Evolutionary conservation across 345 rosid genomes (phyloP), one percentile per base, ranked within the genome.

Genomic region (Populus ilicifolia): DNA sequence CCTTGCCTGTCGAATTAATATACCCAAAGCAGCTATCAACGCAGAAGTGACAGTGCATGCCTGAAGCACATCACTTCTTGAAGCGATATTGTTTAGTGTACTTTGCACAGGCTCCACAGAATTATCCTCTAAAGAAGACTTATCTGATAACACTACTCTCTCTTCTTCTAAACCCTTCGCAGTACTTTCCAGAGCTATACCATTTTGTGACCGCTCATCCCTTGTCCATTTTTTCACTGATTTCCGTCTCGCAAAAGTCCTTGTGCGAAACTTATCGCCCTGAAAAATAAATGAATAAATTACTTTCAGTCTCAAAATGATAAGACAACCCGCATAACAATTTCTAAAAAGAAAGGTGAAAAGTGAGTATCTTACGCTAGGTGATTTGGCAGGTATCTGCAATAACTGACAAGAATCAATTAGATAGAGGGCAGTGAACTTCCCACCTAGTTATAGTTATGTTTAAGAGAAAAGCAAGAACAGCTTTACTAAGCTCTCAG

Each of bases 11-110:
- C 99, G 85, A 83, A 92, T 82, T 71, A 89, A 75, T 33, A 88
- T 29, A 73, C 93, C 96, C 62, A 91, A 74, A 77, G 89, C 93
- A 81, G 93, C 86, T 71, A 96, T 83, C 21, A 86, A 80, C 46
- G 94, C 96, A 25, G 96, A 93, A 69, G 98, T 92, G 77, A 88
- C 70, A 11, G 79, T 75, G 68, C 99, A 96, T 0, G 98, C 92
- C 79, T 84, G 89, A 84, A 96, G 94, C 77, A 93, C 98, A 79
- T 84, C 84, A 70, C 86, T 83, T 78, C 96, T 88, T 6, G 94
- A 84, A 83, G 94, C 86, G 20, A 80, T 56, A 27, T 70, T 75
- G 66, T 25, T 20, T n/a, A 64, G 46, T 3, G 85, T 78, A 68
- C 63, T 76, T 66, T 68, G 77, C 36, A 62, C 74, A 76, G 75